A percentile compares a stretch with the other conserved stretches of the same genome.
phyloP scores from a whole-genome alignment of 2,329 filamentous ascomycete genomes.

The Ambrosiella xylebori region DNA sequence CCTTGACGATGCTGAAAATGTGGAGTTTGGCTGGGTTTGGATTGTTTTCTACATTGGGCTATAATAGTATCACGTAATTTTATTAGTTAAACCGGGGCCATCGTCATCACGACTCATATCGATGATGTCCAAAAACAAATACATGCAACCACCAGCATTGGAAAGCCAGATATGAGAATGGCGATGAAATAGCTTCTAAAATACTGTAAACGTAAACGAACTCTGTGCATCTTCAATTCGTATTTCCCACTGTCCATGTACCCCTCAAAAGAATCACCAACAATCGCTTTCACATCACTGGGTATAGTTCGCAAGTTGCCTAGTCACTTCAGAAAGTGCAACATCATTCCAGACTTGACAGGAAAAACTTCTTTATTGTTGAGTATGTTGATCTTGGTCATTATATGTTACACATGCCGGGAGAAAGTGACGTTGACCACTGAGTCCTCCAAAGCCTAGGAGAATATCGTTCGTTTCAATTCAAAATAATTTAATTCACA shows the following conservation, averaged over 20 bases:
- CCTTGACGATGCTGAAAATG: background rate
- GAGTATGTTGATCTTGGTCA: conserved; percentile 1
- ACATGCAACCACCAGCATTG: no score
- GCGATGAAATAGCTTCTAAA: no score
- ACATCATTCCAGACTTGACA: no score
- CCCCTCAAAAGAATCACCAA: no score
- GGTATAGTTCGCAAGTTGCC: no score
- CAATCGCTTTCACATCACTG: no score
- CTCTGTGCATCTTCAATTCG: no score
- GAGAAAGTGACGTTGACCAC: background rate
- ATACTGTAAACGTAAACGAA: no score
- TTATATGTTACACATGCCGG: conserved; percentile 8
- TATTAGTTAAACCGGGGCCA: background rate
- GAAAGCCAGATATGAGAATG: no score
- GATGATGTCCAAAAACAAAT: no score
- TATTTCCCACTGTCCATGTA: no score
- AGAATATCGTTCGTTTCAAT: conserved; percentile 2
- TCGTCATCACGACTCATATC: background rate
- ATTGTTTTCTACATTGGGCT: conserved; percentile 1
- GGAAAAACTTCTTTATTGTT: background rate
- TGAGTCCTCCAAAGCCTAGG: background rate
- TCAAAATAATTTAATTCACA: background rate
- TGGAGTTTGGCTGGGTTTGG: background rate
- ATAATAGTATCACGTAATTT: background rate
- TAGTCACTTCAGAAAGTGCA: no score